A percentile compares a stretch with the other conserved stretches of the same genome.
Evolutionary conservation across 176 grass and related monocot genomes (phyloP).

Genomic region (Rhynchospora tenuis): DNA sequence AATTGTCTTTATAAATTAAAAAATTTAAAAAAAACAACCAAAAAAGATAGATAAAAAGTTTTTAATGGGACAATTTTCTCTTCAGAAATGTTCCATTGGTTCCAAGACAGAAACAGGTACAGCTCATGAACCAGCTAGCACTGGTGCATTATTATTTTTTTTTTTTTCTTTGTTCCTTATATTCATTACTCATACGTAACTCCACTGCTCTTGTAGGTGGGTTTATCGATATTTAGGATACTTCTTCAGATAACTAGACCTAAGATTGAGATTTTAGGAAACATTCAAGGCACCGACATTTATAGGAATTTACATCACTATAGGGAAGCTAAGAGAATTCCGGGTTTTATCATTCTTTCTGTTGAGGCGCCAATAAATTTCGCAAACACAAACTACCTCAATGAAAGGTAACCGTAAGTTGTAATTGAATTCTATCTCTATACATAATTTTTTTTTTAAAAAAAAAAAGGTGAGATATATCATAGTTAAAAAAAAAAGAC

Average conservation of each 20-base stretch:
- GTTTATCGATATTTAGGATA: conserved; percentile 79
- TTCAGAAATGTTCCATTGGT: not conserved
- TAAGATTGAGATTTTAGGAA: conserved; percentile 63
- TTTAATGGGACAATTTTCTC: too few relatives aligned
- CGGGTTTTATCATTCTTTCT: conserved; percentile 77
- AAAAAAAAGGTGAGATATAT: not conserved
- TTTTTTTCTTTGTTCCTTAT: not conserved
- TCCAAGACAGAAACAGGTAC: not conserved
- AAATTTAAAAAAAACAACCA: too few relatives aligned
- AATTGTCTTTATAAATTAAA: not conserved
- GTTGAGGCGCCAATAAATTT: conserved; percentile 95
- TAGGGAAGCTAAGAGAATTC: conserved; percentile 77
- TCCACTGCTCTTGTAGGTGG: conserved; percentile 41
- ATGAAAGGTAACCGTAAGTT: conserved; percentile 57
- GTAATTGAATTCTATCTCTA: not conserved
- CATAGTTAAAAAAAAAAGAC: not conserved
- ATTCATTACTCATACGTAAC: not conserved
- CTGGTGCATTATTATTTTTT: not conserved
- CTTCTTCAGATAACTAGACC: conserved; percentile 85
- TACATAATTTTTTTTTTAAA: too few relatives aligned
- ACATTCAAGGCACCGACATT: conserved; percentile 72
- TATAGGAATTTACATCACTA: conserved; percentile 84
- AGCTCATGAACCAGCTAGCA: too few relatives aligned
- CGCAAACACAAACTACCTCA: conserved; percentile 81
- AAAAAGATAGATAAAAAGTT: too few relatives aligned